These are phyloP conservation scores for Beauveria bassiana DNA, from an alignment of 2,329 filamentous ascomycete species.

Conservation along the genomic window DNA sequence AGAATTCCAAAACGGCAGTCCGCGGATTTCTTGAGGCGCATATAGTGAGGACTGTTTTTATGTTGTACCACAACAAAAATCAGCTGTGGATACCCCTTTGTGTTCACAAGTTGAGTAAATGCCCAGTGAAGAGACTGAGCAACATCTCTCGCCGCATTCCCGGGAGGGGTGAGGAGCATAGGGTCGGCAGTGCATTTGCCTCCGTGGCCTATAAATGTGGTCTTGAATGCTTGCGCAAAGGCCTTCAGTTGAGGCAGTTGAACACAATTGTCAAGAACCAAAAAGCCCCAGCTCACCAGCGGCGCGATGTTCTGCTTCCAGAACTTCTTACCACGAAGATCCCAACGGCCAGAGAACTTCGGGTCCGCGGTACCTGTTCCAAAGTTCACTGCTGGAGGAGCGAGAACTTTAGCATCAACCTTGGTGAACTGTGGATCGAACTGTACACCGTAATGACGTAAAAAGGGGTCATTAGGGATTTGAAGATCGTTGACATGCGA, in stretches of 20 bases:
- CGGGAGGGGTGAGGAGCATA: constrained; percentile 26
- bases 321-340: constrained; percentile 74
- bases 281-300: constrained; percentile 68
- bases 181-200: constrained; percentile 33
- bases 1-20: constrained; percentile 81
- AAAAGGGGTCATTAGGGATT: constrained; percentile 62
- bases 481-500: constrained; percentile 49
- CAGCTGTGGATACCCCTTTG: constrained; percentile 58
- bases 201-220: constrained; percentile 42
- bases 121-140: constrained; percentile 42
- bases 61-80: constrained; percentile 70
- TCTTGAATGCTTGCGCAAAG: constrained; percentile 35
- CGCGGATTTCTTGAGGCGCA: constrained; percentile 79
- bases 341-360: constrained; percentile 70
- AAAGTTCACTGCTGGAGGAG: constrained; percentile 65
- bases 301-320: constrained; percentile 52
- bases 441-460: constrained; percentile 65
- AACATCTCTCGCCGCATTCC: constrained; percentile 28
- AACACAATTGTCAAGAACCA: constrained; percentile 52
- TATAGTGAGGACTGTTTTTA: constrained; percentile 66
- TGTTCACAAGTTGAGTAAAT: constrained; percentile 43
- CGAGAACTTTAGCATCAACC: constrained; percentile 63
- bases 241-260: constrained; percentile 26
- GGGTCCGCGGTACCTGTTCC: constrained; percentile 51
- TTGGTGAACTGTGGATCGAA: constrained; percentile 57